Evolutionary conservation across 1,284 basidiomycete species (phyloP), one percentile per base, ranked within the genome.

Genomic region (Amylostereum areolatum): DNA sequence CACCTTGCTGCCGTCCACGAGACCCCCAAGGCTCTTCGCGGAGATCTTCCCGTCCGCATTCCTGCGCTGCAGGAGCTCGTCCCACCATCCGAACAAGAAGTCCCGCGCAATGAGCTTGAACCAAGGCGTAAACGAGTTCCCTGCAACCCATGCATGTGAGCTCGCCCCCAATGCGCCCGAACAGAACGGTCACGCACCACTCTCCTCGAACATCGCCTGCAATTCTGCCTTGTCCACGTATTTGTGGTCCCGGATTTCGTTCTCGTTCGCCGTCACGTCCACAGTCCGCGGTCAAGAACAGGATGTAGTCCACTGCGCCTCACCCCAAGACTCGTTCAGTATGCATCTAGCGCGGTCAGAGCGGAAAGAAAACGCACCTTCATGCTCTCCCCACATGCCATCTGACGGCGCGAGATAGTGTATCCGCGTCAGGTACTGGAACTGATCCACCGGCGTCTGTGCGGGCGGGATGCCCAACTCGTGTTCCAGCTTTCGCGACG

Each of bases 51-150:
- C 89, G 32, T 81, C 65, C 10, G 55, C 65, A 49, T 72, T 70
- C 62, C 77, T 84, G 43, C 85, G 80, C 33, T 71, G 73, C 46
- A 91, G 62, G 49, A 99, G 81, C 59, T 90, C 85, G 61, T 94
- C 89, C 97, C 97, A 99, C 97, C 97, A 99, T 11, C 92, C 92
- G 66, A 96, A 98, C 46, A 99, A 77, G 69, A 97, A 97, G 64
- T 97, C 92, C 6, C 94, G 83, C 1, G 93, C 94, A 61, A 99
- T 99, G 37, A 99, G 82, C 66, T 94, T 93, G 83, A 99, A 99
- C 97, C 97, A 99, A 0, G 97, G 97, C 3, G 97, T 99, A 68
- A 99, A 99, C 0, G 81, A 80, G 62, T 90, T 89, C 40, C 72
- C 92, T 96, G 62, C 11, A 36, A 18, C 52, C 32, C 47, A 18